A percentile compares a stretch with the other conserved stretches of the same genome.
Conservation (phyloP, 495 filamentous ascomycete species). For the Daldinia loculata region DNA sequence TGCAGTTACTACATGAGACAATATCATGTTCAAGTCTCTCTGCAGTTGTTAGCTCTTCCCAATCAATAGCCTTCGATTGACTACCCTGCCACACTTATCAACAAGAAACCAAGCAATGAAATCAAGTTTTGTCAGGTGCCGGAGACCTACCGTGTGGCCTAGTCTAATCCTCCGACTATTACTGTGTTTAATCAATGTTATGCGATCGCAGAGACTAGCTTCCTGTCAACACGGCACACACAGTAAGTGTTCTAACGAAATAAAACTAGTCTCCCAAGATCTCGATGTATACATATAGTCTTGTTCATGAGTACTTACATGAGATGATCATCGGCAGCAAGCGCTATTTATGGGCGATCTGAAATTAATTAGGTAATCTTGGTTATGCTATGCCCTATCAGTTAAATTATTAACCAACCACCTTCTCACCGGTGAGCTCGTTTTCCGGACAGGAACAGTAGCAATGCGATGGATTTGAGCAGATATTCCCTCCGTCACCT, state of each 20-base stretch:
- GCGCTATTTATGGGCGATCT: neutral
- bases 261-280: neutral
- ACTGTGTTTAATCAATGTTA: neutral
- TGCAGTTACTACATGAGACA: neutral
- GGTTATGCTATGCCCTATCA: neutral
- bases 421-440: neutral
- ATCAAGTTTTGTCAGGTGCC: neutral
- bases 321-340: neutral
- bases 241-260: neutral
- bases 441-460: constrained; percentile 4
- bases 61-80: neutral
- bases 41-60: neutral
- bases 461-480: constrained; percentile 4
- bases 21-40: neutral
- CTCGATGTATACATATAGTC: neutral
- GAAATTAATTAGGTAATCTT: neutral
- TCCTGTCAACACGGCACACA: neutral
- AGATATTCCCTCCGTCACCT: constrained; percentile 13
- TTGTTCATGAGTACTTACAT: neutral
- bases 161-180: neutral
- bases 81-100: neutral
- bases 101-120: neutral
- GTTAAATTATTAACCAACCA: neutral
- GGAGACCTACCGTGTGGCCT: neutral
- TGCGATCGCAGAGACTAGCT: neutral